Base-by-base conservation (phyloP, 2,329 filamentous ascomycete species). In the Phoma sp. region DNA sequence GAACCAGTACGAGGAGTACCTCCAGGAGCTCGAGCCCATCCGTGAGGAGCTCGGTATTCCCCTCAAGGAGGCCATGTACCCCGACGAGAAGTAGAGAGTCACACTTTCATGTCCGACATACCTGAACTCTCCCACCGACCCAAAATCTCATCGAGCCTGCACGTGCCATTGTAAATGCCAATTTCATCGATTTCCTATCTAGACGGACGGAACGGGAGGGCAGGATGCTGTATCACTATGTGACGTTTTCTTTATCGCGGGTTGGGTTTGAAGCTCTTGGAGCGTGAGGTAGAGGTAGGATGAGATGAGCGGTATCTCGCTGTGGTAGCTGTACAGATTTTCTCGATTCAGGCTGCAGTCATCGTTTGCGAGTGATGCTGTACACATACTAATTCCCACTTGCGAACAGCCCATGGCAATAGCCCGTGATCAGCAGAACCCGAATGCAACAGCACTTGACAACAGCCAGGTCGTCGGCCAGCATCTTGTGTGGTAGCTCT, bases 1-100 rank as follows among this genome's bases (percentile, higher is more conserved):
- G 81, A 86, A 87, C 74, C 95, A 99, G 84, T 99, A 99, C 83
- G 86, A 97, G 75, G 89, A 96, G 83, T 97, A 96, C 81, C 88
- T 99, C 60, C 85, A 91, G 75, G 91, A 96, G 83, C 91, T 99
- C 69, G 92, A 96, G 84, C 84, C 89, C 64, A 84, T 98, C 73
- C 89, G 93, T 73, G 91, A 96, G 84, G 94, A 98, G 83, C 88
- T 98, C 62, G 94, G 94, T 70, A 87, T 98, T 71, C 82, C 86
- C 65, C 85, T 97, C 71, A 96, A 95, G 85, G 94, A 98, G 85
- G 88, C 91, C 73, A 84, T 98, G 78, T 98, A 92, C 82, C 92
- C 94, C 61, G 78, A 83, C 21, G 65, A 71, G 57, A 72, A 69
- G 60, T 73, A 73, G 60, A 65, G 25, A 37, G 56, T 51, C 50